Base-by-base conservation (phyloP, 2,329 filamentous ascomycete species). In the Clonostachys rhizophaga region DNA sequence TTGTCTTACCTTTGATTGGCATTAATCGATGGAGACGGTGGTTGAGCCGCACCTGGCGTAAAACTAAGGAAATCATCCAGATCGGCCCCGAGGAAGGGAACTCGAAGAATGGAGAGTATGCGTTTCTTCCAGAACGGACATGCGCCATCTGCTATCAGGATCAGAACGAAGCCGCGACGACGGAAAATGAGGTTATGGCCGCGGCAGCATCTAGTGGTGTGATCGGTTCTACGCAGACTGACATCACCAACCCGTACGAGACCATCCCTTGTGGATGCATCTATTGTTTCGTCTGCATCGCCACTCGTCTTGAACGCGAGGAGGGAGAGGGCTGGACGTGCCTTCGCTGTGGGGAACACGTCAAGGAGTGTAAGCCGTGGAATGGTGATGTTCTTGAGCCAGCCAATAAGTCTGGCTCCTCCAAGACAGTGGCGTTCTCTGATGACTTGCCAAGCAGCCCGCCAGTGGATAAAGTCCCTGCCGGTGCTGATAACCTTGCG, bases 111-210 rank as follows among this genome's bases (percentile, higher is more conserved):
- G 91, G 91, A 46, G 90, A 96, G 62, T 79, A 90, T 43, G 79
- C 80, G 0, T 96, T 95, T 65, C 72, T 99, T 30, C 94, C 94
- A 0, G 91, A 97, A 66, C 76, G 92, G 49, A 97, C 92, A 1
- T 99, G 94, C 65, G 91, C 91, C 44, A 96, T 99, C 53, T 99
- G 94, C 70, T 97, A 97, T 65, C 84, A 91, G 58, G 91, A 96
- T 56, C 90, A 95, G 64, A 96, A 95, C 62, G 79, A 87, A 10
- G 69, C 70, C 3, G 76, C 84, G 1, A 79, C 81, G 2, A 83
- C 82, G 3, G 91, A 95, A 67, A 84, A 79, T 42, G 90, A 95
- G 55, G 72, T 91, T 5, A 72, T 96, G 54, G 83, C 86, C 1
- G 81, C 83, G 1, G 79, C 84, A 3, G 77, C 82, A 11, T 83